Evolutionary conservation across 179 eudicot species (phyloP).

Genomic region (Vitellaria paradoxa): DNA sequence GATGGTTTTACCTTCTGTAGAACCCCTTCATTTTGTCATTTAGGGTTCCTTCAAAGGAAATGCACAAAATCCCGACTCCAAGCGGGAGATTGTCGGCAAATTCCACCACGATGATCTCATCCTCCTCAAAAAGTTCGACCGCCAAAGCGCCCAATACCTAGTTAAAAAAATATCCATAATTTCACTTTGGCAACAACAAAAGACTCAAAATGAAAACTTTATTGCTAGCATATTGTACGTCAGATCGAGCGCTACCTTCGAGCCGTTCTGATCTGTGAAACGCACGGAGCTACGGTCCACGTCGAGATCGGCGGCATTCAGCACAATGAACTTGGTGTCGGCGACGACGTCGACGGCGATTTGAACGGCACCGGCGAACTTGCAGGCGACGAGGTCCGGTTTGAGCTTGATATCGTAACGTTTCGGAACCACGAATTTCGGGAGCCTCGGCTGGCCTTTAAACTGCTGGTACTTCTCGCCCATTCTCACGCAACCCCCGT

Average conservation of each 20-base stretch:
- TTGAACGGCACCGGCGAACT: constrained; percentile 56
- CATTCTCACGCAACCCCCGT: background rate
- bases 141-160: constrained; percentile 35
- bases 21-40: constrained; percentile 98
- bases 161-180: background rate
- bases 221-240: too few species aligned
- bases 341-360: constrained; percentile 47
- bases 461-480: constrained; percentile 40
- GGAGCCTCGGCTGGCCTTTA: constrained; percentile 64
- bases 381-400: constrained; percentile 70
- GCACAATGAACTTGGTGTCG: constrained; percentile 56
- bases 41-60: constrained; percentile 70
- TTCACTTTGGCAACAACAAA: background rate
- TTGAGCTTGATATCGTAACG: constrained; percentile 68
- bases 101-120: constrained; percentile 78
- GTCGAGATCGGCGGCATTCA: constrained; percentile 79
- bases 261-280: constrained; percentile 27
- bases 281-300: constrained; percentile 41
- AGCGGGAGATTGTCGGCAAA: constrained; percentile 63
- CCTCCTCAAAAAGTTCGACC: constrained; percentile 48
- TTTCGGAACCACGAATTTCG: constrained; percentile 60
- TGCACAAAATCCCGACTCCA: constrained; percentile 60
- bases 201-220: background rate
- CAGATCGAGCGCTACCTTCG: constrained; percentile 31
- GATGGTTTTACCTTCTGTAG: constrained; percentile 64